These are phyloP conservation scores for Aphanocladium album DNA, from an alignment of 2,329 filamentous ascomycete genomes.

Conservation along the genomic window DNA sequence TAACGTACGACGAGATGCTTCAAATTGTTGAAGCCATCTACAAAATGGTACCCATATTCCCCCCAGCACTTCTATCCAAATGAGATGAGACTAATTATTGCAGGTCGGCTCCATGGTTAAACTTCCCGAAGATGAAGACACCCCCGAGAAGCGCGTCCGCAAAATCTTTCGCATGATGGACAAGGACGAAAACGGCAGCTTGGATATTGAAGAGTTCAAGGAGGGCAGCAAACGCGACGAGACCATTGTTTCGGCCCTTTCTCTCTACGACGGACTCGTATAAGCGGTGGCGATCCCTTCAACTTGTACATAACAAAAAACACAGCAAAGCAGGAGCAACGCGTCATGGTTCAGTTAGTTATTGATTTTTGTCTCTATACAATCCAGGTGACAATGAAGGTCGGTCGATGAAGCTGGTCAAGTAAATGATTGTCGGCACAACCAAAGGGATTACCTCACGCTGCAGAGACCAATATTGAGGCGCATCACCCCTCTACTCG, in stretches of 20 bases:
- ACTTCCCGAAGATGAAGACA: slow-evolving; percentile 96
- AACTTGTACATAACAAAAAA: slow-evolving; percentile 14
- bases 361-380: too few relatives aligned
- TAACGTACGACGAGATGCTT: slow-evolving; percentile 98
- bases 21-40: slow-evolving; percentile 99
- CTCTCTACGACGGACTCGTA: slow-evolving; percentile 92
- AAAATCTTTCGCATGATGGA: slow-evolving; percentile 99
- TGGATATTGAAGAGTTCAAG: slow-evolving; percentile 98
- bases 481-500: too few relatives aligned
- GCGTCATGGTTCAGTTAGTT: background rate
- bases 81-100: too few relatives aligned
- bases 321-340: slow-evolving; percentile 8
- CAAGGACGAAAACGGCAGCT: slow-evolving; percentile 96
- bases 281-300: slow-evolving; percentile 32
- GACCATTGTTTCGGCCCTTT: slow-evolving; percentile 95
- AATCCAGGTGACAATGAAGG: too few relatives aligned
- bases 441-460: too few relatives aligned
- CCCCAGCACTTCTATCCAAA: background rate
- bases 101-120: slow-evolving; percentile 99
- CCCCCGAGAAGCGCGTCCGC: slow-evolving; percentile 92
- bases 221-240: slow-evolving; percentile 98
- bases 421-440: too few relatives aligned
- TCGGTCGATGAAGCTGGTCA: too few relatives aligned
- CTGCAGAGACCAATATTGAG: too few relatives aligned
- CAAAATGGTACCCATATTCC: slow-evolving; percentile 72